Percentiles rank a stretch among this genome's conserved stretches.
Conservation (phyloP, 108 stramenopile species). For the Mediolabrus comicus region DNA sequence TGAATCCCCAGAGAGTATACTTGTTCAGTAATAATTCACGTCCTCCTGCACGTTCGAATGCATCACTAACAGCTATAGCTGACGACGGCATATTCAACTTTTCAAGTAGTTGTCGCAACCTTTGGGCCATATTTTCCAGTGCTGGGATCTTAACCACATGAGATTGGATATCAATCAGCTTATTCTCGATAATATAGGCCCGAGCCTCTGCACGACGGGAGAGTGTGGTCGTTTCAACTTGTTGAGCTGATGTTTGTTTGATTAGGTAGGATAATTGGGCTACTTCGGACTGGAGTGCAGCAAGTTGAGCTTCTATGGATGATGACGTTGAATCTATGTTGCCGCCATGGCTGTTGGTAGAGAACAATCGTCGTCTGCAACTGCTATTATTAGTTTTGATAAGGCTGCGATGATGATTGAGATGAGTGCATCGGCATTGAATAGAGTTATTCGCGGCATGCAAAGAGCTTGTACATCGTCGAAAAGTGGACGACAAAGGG, state of each 20-base stretch:
- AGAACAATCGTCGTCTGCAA: too few relatives aligned
- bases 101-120: slow-evolving; percentile 12
- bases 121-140: slow-evolving; percentile 17
- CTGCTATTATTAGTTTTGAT: too few relatives aligned
- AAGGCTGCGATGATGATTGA: too few relatives aligned
- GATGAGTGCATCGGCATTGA: too few relatives aligned
- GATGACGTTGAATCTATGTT: not conserved
- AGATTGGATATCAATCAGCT: slow-evolving; percentile 31
- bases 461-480: too few relatives aligned
- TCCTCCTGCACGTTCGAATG: not conserved
- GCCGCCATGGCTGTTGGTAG: too few relatives aligned
- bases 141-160: slow-evolving; percentile 41
- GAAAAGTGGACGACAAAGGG: too few relatives aligned
- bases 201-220: slow-evolving; percentile 35
- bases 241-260: slow-evolving; percentile 27
- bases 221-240: slow-evolving; percentile 18
- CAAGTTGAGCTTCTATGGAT: slow-evolving; percentile 9
- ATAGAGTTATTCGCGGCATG: too few relatives aligned
- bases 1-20: slow-evolving; percentile 26
- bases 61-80: not conserved
- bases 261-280: slow-evolving; percentile 31
- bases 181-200: slow-evolving; percentile 40
- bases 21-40: slow-evolving; percentile 25
- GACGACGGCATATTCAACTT: slow-evolving; percentile 1
- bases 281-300: slow-evolving; percentile 15